Evolutionary conservation across 305 asterid genomes (phyloP).

Genomic region (Fraxinus greggii): DNA sequence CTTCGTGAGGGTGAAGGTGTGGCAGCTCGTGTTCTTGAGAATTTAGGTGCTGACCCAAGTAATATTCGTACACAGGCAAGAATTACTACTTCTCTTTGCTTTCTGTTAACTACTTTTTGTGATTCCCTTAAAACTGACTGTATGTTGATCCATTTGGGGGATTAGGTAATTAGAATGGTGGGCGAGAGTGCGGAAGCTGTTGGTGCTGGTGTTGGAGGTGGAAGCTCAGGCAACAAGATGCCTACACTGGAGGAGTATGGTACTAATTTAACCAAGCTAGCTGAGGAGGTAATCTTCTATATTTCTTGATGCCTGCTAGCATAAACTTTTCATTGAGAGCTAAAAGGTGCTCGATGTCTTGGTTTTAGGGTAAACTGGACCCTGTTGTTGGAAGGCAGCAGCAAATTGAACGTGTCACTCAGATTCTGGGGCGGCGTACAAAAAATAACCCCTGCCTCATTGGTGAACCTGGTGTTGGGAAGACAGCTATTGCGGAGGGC

Average conservation of each 20-base stretch:
- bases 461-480: slow-evolving; percentile 99
- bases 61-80: slow-evolving; percentile 92
- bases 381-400: slow-evolving; percentile 96
- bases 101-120: neutral
- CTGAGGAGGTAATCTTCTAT: slow-evolving; percentile 77
- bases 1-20: slow-evolving; percentile 99
- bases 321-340: slow-evolving; percentile 9
- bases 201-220: slow-evolving; percentile 93
- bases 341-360: slow-evolving; percentile 15
- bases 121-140: slow-evolving; percentile 15
- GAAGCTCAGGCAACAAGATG: slow-evolving; percentile 88
- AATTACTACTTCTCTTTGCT: slow-evolving; percentile 11
- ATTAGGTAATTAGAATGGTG: slow-evolving; percentile 87
- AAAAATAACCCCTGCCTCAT: slow-evolving; percentile 96
- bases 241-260: slow-evolving; percentile 98
- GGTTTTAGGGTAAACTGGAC: slow-evolving; percentile 82
- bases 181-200: slow-evolving; percentile 90
- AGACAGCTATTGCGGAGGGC: slow-evolving; percentile 98
- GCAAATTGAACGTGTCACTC: slow-evolving; percentile 92
- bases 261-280: slow-evolving; percentile 91
- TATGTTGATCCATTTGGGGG: slow-evolving; percentile 11
- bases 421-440: slow-evolving; percentile 91
- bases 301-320: slow-evolving; percentile 14
- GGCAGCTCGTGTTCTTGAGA: slow-evolving; percentile 96
- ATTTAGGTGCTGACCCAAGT: slow-evolving; percentile 92